Percentiles rank a stretch among this genome's conserved stretches.
Conservation (phyloP, 1,284 basidiomycete genomes). For the Testicularia cyperi region DNA sequence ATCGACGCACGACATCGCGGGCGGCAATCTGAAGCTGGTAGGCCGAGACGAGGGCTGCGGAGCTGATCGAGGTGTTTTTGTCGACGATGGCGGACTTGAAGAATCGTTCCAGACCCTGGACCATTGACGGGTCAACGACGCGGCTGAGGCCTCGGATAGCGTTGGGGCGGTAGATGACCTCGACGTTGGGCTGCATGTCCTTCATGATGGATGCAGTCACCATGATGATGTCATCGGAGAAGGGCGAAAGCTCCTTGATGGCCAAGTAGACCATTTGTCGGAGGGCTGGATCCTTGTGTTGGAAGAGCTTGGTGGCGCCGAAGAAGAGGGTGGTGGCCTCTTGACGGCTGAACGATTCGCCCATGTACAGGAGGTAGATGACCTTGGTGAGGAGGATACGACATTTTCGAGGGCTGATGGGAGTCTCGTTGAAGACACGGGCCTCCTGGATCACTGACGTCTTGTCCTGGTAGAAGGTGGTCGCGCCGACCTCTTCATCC, state of each 20-base stretch:
- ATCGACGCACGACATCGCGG: slow-evolving; percentile 80
- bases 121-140: slow-evolving; percentile 96
- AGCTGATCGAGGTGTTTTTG: slow-evolving; percentile 90
- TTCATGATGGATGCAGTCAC: slow-evolving; percentile 99
- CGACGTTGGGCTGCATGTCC: slow-evolving; percentile 98
- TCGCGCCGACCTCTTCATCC: slow-evolving; percentile 55
- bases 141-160: slow-evolving; percentile 93
- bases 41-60: slow-evolving; percentile 91
- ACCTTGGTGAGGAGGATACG: slow-evolving; percentile 93
- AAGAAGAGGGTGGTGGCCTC: slow-evolving; percentile 98
- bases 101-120: slow-evolving; percentile 96
- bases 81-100: slow-evolving; percentile 99
- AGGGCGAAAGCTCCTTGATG: slow-evolving; percentile 93
- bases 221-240: slow-evolving; percentile 98
- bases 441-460: slow-evolving; percentile 74
- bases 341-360: slow-evolving; percentile 90
- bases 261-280: slow-evolving; percentile 98
- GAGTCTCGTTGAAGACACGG: slow-evolving; percentile 97
- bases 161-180: slow-evolving; percentile 97
- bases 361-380: slow-evolving; percentile 92
- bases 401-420: slow-evolving; percentile 84
- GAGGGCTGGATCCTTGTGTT: slow-evolving; percentile 95
- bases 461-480: slow-evolving; percentile 59
- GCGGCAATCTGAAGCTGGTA: slow-evolving; percentile 94
- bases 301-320: slow-evolving; percentile 97